These are phyloP conservation scores for Hypholoma fasciculare DNA, from an alignment of 768 basidiomycete genomes.

Conservation along the genomic window DNA sequence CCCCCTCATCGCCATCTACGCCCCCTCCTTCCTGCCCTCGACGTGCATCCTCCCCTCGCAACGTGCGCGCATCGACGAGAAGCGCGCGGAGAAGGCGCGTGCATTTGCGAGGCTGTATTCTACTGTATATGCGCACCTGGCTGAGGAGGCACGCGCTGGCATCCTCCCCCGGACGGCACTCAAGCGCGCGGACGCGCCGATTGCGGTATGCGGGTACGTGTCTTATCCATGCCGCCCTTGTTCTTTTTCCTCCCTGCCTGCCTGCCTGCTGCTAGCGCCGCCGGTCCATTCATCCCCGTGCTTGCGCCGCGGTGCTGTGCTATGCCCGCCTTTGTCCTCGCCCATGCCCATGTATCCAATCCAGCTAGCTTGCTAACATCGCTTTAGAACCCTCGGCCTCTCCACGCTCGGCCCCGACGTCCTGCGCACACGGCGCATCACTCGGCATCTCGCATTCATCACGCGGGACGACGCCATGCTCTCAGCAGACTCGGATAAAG, in stretches of 20 bases:
- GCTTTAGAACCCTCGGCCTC: conserved; percentile 28
- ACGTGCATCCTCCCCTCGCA: conserved; percentile 86
- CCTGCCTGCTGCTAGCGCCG: too few relatives aligned
- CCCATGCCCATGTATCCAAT: not conserved
- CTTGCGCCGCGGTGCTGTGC: too few relatives aligned
- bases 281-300: too few relatives aligned
- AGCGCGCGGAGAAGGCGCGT: conserved; percentile 50
- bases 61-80: conserved; percentile 58
- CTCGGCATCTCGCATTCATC: conserved; percentile 44
- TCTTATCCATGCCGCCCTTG: not conserved
- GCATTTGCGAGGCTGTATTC: conserved; percentile 37
- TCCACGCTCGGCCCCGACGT: conserved; percentile 44
- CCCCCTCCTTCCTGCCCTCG: conserved; percentile 82
- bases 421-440: conserved; percentile 44
- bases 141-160: conserved; percentile 19
- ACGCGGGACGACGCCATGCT: conserved; percentile 67
- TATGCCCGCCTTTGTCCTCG: not conserved
- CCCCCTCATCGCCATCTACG: conserved; percentile 82
- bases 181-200: conserved; percentile 28
- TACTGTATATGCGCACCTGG: conserved; percentile 33
- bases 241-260: not conserved
- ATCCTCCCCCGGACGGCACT: conserved; percentile 35
- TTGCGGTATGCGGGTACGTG: conserved; percentile 61
- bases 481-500: conserved; percentile 35
- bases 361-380: not conserved